These are phyloP conservation scores for Phragmites australis DNA, from an alignment of 176 grass and related monocot genomes.

Conservation along the genomic window DNA sequence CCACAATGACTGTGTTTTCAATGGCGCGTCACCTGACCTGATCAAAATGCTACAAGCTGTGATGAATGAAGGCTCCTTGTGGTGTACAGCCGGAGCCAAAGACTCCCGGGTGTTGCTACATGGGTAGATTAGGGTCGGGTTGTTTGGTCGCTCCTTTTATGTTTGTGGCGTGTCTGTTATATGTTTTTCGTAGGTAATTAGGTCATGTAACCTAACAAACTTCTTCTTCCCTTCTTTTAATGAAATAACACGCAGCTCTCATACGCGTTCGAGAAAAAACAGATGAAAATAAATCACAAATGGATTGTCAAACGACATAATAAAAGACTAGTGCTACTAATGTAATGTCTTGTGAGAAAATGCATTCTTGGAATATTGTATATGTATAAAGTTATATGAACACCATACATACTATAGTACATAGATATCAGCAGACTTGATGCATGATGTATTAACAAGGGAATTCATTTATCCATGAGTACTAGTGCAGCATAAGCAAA, in stretches of 20 bases:
- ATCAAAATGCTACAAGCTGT: too few species aligned
- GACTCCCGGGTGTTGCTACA: neutral
- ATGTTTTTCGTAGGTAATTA: neutral
- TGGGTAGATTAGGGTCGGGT: neutral
- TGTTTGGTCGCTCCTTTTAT: neutral
- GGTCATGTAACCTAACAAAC: neutral
- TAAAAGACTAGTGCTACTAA: neutral
- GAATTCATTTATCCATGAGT: neutral
- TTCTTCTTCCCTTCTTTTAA: neutral
- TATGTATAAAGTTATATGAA: neutral
- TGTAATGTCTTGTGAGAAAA: neutral
- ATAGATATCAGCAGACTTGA: neutral
- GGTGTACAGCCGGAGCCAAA: neutral
- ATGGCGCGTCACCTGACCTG: too few species aligned
- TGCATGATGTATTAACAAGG: neutral
- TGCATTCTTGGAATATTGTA: constrained; percentile 1
- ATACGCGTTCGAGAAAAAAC: neutral
- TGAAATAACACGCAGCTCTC: neutral
- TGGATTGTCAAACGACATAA: neutral
- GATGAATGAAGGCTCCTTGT: neutral
- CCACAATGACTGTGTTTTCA: too few species aligned
- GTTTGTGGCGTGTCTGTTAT: neutral
- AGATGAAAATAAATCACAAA: neutral
- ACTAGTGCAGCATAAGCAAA: constrained; percentile 9
- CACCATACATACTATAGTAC: neutral